Conservation (phyloP, 352 stramenopile species). For the Chloridella minuta region DNA sequence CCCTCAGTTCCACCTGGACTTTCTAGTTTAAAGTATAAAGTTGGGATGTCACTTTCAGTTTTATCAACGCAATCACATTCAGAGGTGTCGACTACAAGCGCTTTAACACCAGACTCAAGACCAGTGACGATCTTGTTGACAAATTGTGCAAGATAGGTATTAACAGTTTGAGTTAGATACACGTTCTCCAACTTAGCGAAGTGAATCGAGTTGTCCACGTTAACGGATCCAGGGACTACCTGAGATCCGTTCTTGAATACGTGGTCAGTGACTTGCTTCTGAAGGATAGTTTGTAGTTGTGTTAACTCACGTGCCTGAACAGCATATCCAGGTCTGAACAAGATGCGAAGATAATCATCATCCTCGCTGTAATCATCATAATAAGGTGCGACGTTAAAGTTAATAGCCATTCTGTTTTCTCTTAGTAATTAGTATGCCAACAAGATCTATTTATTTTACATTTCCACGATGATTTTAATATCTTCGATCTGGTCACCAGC, state of each 20-base stretch:
- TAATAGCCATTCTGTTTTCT: background rate
- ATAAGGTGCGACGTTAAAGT: background rate
- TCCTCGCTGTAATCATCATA: background rate
- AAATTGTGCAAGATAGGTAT: too few species aligned
- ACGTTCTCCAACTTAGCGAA: background rate
- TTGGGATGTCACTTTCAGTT: too few species aligned
- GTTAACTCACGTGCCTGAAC: background rate
- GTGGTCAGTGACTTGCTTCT: background rate
- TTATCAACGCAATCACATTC: too few species aligned
- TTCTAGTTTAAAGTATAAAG: too few species aligned
- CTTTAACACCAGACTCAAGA: background rate
- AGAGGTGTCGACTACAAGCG: background rate
- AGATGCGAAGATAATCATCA: background rate
- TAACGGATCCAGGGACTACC: background rate
- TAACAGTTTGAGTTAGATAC: background rate
- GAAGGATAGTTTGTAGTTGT: background rate
- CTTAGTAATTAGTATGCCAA: too few species aligned
- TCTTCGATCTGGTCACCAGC: too few species aligned
- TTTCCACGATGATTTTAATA: too few species aligned
- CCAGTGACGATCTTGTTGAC: too few species aligned
- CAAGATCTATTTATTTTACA: too few species aligned
- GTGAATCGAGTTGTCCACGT: background rate
- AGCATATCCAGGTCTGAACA: background rate
- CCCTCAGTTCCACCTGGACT: too few species aligned
- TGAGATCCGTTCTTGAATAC: background rate